These are phyloP conservation scores for Alternaria ventricosa DNA, from an alignment of 2,329 filamentous ascomycete species.

Conservation along the genomic window DNA sequence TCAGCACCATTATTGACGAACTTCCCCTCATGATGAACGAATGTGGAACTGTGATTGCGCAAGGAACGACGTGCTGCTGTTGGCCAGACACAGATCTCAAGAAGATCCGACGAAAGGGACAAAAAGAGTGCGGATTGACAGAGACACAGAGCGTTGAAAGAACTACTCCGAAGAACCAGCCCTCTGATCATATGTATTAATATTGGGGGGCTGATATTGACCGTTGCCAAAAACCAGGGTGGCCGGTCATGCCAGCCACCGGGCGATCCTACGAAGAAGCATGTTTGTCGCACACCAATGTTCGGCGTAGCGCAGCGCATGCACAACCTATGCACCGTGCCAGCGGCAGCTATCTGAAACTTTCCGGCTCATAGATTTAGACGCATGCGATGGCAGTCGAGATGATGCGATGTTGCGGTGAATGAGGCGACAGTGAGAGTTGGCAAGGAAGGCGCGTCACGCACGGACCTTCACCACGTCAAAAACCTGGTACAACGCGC, in stretches of 20 bases:
- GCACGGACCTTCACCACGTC: slow-evolving; percentile 16
- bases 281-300: slow-evolving; percentile 33
- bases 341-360: slow-evolving; percentile 18
- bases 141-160: slow-evolving; percentile 11
- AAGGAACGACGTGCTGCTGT: slow-evolving; percentile 17
- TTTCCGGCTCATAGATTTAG: slow-evolving; percentile 16
- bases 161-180: slow-evolving; percentile 10
- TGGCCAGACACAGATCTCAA: slow-evolving; percentile 8
- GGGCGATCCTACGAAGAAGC: slow-evolving; percentile 22
- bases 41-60: slow-evolving; percentile 2
- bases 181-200: slow-evolving; percentile 17
- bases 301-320: slow-evolving; percentile 16
- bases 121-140: slow-evolving; percentile 10
- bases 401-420: slow-evolving; percentile 11
- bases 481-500: background rate
- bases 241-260: slow-evolving; percentile 34
- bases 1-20: slow-evolving; percentile 22
- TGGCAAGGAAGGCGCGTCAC: background rate
- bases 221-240: slow-evolving; percentile 19
- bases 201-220: slow-evolving; percentile 6
- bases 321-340: slow-evolving; percentile 24
- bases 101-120: slow-evolving; percentile 1
- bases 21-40: slow-evolving; percentile 24
- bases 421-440: background rate
- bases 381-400: slow-evolving; percentile 12